Evolutionary conservation across 2,329 filamentous ascomycete species (phyloP), one percentile per base, ranked within the genome.

Genomic region (Pseudopithomyces chartarum): DNA sequence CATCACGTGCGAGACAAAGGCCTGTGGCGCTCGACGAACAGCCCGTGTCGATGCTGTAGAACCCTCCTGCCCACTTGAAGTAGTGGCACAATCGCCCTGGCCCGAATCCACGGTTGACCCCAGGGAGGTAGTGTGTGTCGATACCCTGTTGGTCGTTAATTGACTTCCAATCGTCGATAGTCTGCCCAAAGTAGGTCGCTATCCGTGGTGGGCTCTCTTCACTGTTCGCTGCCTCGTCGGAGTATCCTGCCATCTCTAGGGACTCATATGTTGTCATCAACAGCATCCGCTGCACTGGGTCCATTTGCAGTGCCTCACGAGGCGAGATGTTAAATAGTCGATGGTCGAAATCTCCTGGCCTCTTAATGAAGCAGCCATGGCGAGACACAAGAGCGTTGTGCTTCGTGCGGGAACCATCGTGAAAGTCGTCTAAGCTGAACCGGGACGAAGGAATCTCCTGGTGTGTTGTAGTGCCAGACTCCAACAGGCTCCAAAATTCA

Each of bases 71-170:
- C 26, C 26, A 29, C 8, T 8, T 4, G 26, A 29, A 29, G 26
- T 29, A 29, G 26, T 29, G 26, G 26, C 26, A 50, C 11, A 76
- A 69, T 2, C 73, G 59, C 46, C 82, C 83, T 0, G 80, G 78
- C 0, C 73, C 78, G 52, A 85, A 85, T 0, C 81, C 82, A 17
- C 84, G 74, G 11, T 74, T 71, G 26, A 78, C 77, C 17, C 82
- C 82, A 0, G 83, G 79, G 42, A 85, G 81, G 63, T 73, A 82
- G 64, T 85, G 84, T 5, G 40, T 52, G 26, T 54, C 51, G 38
- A 29, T 42, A 33, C 20, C 42, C 52, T 22, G 46, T 15, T 3
- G 22, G 13, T 13, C 51, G 13, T 15, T 51, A 13, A 13, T 52
- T 39, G 8, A 42, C 19, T 17, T 34, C 51, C 50, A 67, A 55